Evolutionary conservation across 495 filamentous ascomycete species (phyloP), one percentile per base, ranked within the genome.

Genomic region (Oidiodendron maius): DNA sequence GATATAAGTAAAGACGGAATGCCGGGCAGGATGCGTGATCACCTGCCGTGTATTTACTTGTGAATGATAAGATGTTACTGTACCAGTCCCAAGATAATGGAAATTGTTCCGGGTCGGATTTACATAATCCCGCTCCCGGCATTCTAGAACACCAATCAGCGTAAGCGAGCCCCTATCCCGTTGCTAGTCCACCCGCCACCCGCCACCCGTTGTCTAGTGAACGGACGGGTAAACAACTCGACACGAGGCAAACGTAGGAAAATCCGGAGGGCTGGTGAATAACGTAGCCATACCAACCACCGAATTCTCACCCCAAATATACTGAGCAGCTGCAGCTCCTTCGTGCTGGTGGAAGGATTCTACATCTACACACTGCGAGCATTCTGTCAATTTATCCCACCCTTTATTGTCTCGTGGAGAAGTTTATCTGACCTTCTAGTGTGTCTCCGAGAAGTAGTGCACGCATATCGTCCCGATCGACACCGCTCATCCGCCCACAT

Each of bases 351-450:
- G 37, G 20, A 40, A 47, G 32, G 47, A 55, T 42, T 47, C 44
- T 38, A 12, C 47, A 42, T 35, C 48, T 36, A 46, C 36, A 52
- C 26, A 37, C 42, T 48, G 34, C 51, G 34, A 37, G 32, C 30
- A 24, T 13, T 41, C 26, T 25, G 40, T 46, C 42, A 34, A 40
- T 44, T 26, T 37, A 44, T 40, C 47, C 52, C 47, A 45, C 51
- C 39, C 38, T 44, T n/a, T 43, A 32, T 26, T 37, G 17, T 46
- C n/a, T 22, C 32, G 28, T 40, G 50, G 34, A 17, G 38, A 44
- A 34, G 21, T 52, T n/a, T 43, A 42, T 53, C 52, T 55, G 23
- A 55, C 52, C 8, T 21, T 37, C 16, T 46, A 38, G 37, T 5
- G 44, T 45, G 24, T 50, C 42, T 36, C 37, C 32, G 41, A 47